Evolutionary conservation across 2,329 filamentous ascomycete genomes (phyloP), one percentile per base, ranked within the genome.

Genomic region (Aspergillus ibericus): DNA sequence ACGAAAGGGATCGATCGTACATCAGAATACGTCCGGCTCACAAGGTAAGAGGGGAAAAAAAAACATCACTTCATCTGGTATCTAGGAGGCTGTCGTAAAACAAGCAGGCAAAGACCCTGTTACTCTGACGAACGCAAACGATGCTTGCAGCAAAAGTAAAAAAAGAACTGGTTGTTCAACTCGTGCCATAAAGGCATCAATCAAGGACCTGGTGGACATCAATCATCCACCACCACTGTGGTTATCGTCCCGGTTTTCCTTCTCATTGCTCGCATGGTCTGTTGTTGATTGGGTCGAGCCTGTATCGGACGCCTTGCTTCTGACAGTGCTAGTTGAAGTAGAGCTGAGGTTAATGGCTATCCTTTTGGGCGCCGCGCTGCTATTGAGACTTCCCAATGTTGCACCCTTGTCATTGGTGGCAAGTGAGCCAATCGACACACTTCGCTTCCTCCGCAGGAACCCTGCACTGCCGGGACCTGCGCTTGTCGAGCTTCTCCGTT

Each of bases 401-500:
- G 61, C 40, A 27, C 65, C 66, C 51, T 72, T 74, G 1, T 72
- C 73, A n/a, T 59, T 46, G 15, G 64, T 53, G 2, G 62, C 62
- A 15, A 67, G 55, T 8, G 69, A 66, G 3, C 68, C 68, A 25
- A 70, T 66, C 2, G 73, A 71, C 22, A 72, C 55, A 35, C 66
- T 72, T 58, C 71, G 72, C 55, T 73, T 75, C 46, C 70, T 68
- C 46, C 71, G 66, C 25, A 77, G 35, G 10, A 69, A 62, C 8
- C 72, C 72, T 13, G 71, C 67, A 48, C 72, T 71, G 22, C 66
- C 66, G 5, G 71, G 68, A 50, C 72, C 74, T 50, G 73, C 70
- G 34, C 70, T 71, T 12, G 70, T 76, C 12, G 78, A 80, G 59
- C 76, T 80, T 59, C 79, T 73, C 53, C 80, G 74, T 64, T 81